phyloP scores from a whole-genome alignment of 306 rosid genomes.

The Betula pendula region DNA sequence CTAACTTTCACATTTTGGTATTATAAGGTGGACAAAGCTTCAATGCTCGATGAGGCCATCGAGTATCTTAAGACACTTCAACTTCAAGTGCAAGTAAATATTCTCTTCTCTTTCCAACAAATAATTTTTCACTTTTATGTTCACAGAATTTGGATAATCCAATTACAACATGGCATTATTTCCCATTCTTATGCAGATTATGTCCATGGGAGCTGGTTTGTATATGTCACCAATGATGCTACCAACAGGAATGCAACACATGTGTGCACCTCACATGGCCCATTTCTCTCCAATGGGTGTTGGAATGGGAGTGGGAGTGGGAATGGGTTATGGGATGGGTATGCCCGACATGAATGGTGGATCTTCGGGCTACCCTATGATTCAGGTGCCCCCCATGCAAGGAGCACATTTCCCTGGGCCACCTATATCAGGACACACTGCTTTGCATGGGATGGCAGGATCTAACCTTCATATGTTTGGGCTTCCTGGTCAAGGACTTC shows the following conservation, averaged over 20 bases:
- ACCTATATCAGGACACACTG: conserved; percentile 55
- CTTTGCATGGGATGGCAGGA: conserved; percentile 61
- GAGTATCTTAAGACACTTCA: conserved; percentile 88
- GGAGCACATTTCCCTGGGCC: conserved; percentile 66
- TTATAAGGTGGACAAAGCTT: conserved; percentile 80
- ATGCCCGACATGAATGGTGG: conserved; percentile 70
- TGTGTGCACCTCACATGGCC: conserved; percentile 66
- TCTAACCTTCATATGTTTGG: conserved; percentile 65
- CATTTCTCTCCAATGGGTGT: conserved; percentile 57
- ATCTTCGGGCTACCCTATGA: conserved; percentile 65
- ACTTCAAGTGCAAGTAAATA: conserved; percentile 75
- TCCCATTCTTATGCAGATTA: conserved; percentile 53
- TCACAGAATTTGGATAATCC: conserved; percentile 18
- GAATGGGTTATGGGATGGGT: conserved; percentile 77
- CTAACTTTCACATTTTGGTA: conserved; percentile 31
- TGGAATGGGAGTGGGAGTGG: conserved; percentile 74
- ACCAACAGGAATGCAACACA: conserved; percentile 71
- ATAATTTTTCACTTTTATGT: conserved; percentile 8
- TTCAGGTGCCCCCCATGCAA: conserved; percentile 74
- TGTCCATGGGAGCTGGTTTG: conserved; percentile 90
- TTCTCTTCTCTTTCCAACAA: conserved; percentile 4
- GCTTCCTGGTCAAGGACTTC: conserved; percentile 71
- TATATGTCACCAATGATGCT: conserved; percentile 82
- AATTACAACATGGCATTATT: conserved; percentile 25
- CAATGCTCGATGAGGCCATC: conserved; percentile 93